These are phyloP conservation scores for Boletus fagicola DNA, from an alignment of 768 basidiomycete genomes.

Conservation along the genomic window DNA sequence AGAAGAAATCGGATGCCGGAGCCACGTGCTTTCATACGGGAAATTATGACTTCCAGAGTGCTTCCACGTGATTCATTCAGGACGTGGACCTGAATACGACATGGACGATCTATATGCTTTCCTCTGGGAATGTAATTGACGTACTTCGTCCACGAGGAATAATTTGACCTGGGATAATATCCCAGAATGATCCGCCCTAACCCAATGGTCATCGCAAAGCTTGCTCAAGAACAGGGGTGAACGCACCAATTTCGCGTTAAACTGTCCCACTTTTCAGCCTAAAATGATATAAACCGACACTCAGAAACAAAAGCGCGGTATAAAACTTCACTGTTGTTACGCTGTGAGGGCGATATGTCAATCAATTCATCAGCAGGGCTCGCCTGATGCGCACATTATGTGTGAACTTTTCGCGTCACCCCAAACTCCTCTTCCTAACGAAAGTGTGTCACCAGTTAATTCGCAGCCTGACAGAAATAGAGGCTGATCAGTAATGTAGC, in stretches of 20 bases:
- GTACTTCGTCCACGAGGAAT: slow-evolving; percentile 89
- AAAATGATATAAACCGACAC: slow-evolving; percentile 2
- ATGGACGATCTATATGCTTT: neutral
- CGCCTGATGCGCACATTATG: slow-evolving; percentile 62
- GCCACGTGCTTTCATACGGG: slow-evolving; percentile 83
- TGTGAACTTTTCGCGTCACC: slow-evolving; percentile 71
- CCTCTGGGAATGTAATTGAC: slow-evolving; percentile 1
- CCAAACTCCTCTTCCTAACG: slow-evolving; percentile 63
- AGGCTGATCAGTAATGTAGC: neutral
- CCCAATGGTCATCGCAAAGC: slow-evolving; percentile 6
- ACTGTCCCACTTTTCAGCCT: slow-evolving; percentile 98
- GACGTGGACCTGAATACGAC: slow-evolving; percentile 71
- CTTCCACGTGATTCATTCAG: slow-evolving; percentile 89
- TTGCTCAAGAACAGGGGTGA: neutral
- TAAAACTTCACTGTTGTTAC: slow-evolving; percentile 66
- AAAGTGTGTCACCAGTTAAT: slow-evolving; percentile 87
- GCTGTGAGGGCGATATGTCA: slow-evolving; percentile 34
- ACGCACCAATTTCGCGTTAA: slow-evolving; percentile 86
- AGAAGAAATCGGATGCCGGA: slow-evolving; percentile 76
- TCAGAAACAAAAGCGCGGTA: neutral
- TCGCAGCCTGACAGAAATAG: slow-evolving; percentile 61
- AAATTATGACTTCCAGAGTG: slow-evolving; percentile 91
- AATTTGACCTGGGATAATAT: slow-evolving; percentile 71
- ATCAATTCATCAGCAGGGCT: neutral
- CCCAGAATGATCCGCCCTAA: slow-evolving; percentile 60